Conservation (phyloP, 2,329 filamentous ascomycete species). For the Aspergillus neotritici region DNA sequence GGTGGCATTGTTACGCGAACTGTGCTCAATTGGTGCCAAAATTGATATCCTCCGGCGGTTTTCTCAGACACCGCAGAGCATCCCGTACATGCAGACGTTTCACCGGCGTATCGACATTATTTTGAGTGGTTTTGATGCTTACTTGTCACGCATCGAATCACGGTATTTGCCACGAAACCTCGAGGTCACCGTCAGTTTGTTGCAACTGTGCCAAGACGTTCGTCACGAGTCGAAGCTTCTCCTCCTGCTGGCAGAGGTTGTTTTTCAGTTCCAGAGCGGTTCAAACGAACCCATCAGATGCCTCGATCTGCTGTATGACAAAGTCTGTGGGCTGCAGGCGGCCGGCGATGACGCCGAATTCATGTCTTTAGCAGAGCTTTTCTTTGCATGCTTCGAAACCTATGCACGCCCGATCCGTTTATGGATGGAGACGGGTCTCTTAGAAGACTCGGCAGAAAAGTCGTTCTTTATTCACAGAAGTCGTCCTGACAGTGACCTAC, state of each 20-base stretch:
- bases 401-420: constrained; percentile 73
- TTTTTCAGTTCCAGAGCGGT: constrained; percentile 49
- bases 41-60: constrained; percentile 48
- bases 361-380: constrained; percentile 59
- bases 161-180: constrained; percentile 51
- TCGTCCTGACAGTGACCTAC: constrained; percentile 50
- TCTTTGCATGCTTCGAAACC: constrained; percentile 74
- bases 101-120: constrained; percentile 57
- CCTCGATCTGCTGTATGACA: constrained; percentile 70
- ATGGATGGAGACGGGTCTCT: constrained; percentile 78
- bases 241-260: constrained; percentile 55
- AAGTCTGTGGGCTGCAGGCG: constrained; percentile 64
- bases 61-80: constrained; percentile 40
- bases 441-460: constrained; percentile 56
- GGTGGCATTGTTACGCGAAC: constrained; percentile 33
- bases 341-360: constrained; percentile 60
- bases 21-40: constrained; percentile 45
- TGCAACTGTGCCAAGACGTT: constrained; percentile 57
- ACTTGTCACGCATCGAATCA: constrained; percentile 56
- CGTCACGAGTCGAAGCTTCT: constrained; percentile 51
- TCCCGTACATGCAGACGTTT: constrained; percentile 65
- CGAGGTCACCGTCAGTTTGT: constrained; percentile 60
- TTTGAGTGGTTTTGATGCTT: constrained; percentile 54
- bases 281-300: constrained; percentile 59
- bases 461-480: constrained; percentile 69